Evolutionary conservation across 169 alveolate species (phyloP), one percentile per base, ranked within the genome.

Genomic region (Plasmodium vinckei): DNA sequence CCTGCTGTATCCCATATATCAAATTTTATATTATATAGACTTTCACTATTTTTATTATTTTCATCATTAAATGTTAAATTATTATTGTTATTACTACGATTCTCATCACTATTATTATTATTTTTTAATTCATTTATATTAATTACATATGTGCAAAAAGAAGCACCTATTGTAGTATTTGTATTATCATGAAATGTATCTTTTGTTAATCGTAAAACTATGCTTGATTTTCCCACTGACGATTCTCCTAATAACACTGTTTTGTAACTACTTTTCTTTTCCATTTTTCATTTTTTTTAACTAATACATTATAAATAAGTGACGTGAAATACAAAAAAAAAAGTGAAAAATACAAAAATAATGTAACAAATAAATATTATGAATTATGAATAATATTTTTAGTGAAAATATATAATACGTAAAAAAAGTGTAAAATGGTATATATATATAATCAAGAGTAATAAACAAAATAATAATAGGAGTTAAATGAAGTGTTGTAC

Each of bases 1-100:
- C 98, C 98, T 17, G 98, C 98, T 6, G 98, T 97, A 91, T 97
- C 98, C 97, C 98, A 97, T 60, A 97, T 94, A 82, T 95, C 97
- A 71, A 95, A 92, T 73, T 95, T 95, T 61, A 96, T 93, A 49
- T 90, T 69, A 46, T 82, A 82, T 15, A 79, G 63, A 25, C 88
- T 72, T 53, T 90, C 82, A 54, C 46, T 70, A 21, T 25, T 46
- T 70, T 70, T 70, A 15, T 23, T 33, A 42, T 70, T 54, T 71
- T 71, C 84, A 7, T 71, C 61, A 53, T 71, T 71, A 10, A 53
- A 71, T 25, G 84, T 53, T 12, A 71, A 23, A 27, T 17, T 51
- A 51, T 51, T 51, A 51, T 13, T 47, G 77, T 56, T 69, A 39
- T 33, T 47, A 15, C 53, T 69, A 46, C 64, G 27, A 17, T 15